Base-by-base conservation (phyloP, 768 basidiomycete genomes). In the Antrodiella citrinella region DNA sequence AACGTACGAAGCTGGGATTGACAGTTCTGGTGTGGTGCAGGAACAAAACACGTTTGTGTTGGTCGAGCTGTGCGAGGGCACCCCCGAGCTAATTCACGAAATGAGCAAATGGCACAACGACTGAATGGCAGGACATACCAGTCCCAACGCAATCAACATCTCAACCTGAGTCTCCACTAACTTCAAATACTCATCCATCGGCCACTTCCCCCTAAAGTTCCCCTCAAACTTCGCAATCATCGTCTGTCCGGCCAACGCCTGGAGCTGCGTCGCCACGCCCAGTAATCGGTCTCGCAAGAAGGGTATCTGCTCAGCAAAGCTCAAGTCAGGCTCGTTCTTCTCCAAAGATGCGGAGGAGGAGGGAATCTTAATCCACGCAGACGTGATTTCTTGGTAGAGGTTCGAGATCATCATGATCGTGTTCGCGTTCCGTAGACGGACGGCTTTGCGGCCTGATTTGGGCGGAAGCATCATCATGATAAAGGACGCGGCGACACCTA, bases 401-500 rank as follows among this genome's bases (percentile, higher is more conserved):
- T 68, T 63, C 0, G 70, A 68, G 12, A 78, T 58, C 15, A 65
- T 60, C 11, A 68, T 57, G 38, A 78, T 67, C 15, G 65, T 67
- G 38, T 63, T 59, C 1, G 77, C 73, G 50, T 75, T 69, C 3
- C 65, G 64, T 2, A 67, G 57, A n/a, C 75, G 68, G 24, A 77
- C 73, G 20, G 72, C 69, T 43, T 69, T 72, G 47, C 75, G 71
- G 2, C 73, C 72, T 1, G 77, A 78, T 35, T 66, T 67, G 0
- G 78, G 72, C 1, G 77, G 77, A 52, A 81, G 63, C 55, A 80
- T 65, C 72, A 78, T 78, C 43, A 80, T 58, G 51, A 80, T 66
- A 62, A 76, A 78, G 0, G 73, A 73, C 1, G 75, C 78, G 3
- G 69, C 69, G 50, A 65, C 72, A 10, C 80, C 79, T 71, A 46